phyloP scores from a whole-genome alignment of 148 eudicot genomes.

The Bassia scoparia region DNA sequence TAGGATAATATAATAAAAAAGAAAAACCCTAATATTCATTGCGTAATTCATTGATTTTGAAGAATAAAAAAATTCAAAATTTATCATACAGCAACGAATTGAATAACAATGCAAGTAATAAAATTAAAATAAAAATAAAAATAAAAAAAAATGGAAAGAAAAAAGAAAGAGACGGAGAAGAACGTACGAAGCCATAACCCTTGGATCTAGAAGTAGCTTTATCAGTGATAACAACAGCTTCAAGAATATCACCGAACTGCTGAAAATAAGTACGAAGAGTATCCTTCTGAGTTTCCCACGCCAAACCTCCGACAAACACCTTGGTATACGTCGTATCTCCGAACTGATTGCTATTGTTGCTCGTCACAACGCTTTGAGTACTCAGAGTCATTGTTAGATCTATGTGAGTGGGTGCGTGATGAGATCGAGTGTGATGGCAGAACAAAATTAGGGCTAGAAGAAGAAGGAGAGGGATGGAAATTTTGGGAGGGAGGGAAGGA shows the following conservation, averaged over 20 bases:
- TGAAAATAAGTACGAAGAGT: constrained; percentile 34
- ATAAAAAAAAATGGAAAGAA: not conserved
- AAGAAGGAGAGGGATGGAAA: not conserved
- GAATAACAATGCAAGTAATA: no score
- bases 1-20: not conserved
- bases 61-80: not conserved
- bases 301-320: constrained; percentile 39
- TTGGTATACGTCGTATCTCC: constrained; percentile 45
- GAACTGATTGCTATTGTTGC: constrained; percentile 1
- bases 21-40: not conserved
- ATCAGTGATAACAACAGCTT: constrained; percentile 46
- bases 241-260: constrained; percentile 41
- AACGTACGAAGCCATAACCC: constrained; percentile 43
- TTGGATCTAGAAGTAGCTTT: constrained; percentile 40
- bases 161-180: no score
- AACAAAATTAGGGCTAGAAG: not conserved
- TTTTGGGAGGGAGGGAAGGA: not conserved
- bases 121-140: not conserved
- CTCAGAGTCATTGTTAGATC: not conserved
- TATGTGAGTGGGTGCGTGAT: not conserved
- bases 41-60: not conserved
- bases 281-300: constrained; percentile 46
- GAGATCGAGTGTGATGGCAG: not conserved
- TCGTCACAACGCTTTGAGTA: not conserved
- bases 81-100: no score